Percentiles rank a stretch among this genome's conserved stretches.
Conservation (phyloP, 2,329 filamentous ascomycete species). For the Alternaria tenuissima region DNA sequence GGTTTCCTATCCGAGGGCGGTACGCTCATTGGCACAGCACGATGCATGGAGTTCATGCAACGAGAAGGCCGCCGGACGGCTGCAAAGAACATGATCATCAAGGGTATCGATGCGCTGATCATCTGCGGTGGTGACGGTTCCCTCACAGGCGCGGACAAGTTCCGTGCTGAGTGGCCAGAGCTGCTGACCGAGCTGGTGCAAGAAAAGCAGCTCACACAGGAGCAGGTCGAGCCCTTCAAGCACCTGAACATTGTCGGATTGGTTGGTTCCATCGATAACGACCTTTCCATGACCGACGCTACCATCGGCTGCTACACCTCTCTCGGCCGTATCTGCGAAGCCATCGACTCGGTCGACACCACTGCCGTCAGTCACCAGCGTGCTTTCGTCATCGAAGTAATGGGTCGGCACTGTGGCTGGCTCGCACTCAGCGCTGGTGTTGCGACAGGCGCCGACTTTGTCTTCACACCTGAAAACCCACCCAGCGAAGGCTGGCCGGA, state of each 20-base stretch:
- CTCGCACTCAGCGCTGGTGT: conserved; percentile 95
- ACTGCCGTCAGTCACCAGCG: conserved; percentile 93
- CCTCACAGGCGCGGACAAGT: conserved; percentile 92
- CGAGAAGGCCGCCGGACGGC: conserved; percentile 82
- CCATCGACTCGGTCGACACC: conserved; percentile 95
- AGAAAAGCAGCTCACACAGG: conserved; percentile 72
- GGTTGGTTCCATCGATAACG: conserved; percentile 98
- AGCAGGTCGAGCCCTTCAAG: conserved; percentile 78
- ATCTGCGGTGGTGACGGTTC: conserved; percentile 94
- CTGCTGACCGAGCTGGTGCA: conserved; percentile 84
- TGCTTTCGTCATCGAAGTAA: conserved; percentile 94
- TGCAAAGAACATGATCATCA: conserved; percentile 91
- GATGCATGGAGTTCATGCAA: conserved; percentile 92
- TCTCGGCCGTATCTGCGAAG: conserved; percentile 89
- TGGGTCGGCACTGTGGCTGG: conserved; percentile 98
- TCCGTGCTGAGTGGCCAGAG: conserved; percentile 90
- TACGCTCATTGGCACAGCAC: conserved; percentile 93
- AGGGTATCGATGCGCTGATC: conserved; percentile 93
- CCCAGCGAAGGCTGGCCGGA: conserved; percentile 84
- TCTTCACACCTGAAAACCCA: conserved; percentile 96
- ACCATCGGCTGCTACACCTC: conserved; percentile 98
- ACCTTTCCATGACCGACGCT: conserved; percentile 94
- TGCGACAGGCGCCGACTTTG: conserved; percentile 92
- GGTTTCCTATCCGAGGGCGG: conserved; percentile 94
- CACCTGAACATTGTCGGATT: conserved; percentile 96